Evolutionary conservation across 371 early-diverging fungal genomes (phyloP).

Genomic region (Mortierella sp.): DNA sequence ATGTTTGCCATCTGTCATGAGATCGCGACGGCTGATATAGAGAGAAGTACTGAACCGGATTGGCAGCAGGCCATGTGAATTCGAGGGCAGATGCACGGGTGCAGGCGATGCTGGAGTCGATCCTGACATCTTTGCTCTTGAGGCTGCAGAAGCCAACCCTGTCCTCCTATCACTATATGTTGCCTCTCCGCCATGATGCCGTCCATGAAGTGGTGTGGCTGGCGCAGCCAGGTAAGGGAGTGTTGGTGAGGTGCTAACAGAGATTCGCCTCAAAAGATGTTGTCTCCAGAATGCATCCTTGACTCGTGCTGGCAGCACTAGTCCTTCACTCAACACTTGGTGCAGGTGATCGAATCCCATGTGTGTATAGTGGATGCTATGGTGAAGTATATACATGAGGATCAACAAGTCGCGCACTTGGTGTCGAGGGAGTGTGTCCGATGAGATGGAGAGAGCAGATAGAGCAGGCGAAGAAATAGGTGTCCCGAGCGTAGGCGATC

Average conservation of each 20-base stretch:
- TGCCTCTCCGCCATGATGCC: slow-evolving; percentile 28
- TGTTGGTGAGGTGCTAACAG: slow-evolving; percentile 32
- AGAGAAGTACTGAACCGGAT: slow-evolving; percentile 55
- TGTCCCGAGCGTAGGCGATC: slow-evolving; percentile 29
- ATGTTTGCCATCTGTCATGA: slow-evolving; percentile 53
- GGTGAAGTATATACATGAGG: slow-evolving; percentile 48
- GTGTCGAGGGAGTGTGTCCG: slow-evolving; percentile 45
- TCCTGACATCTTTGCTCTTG: slow-evolving; percentile 15
- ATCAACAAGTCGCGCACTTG: slow-evolving; percentile 52
- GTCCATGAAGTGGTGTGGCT: slow-evolving; percentile 12
- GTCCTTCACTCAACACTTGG: slow-evolving; percentile 40
- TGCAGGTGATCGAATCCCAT: slow-evolving; percentile 48
- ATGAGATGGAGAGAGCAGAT: slow-evolving; percentile 38
- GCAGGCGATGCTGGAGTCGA: slow-evolving; percentile 13
- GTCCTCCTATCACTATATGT: slow-evolving; percentile 18
- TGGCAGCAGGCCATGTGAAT: slow-evolving; percentile 47
- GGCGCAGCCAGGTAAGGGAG: slow-evolving; percentile 20
- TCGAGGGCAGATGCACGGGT: slow-evolving; percentile 6
- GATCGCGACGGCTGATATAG: slow-evolving; percentile 48
- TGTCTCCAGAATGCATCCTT: slow-evolving; percentile 57
- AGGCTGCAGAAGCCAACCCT: background rate
- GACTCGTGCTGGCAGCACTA: slow-evolving; percentile 43
- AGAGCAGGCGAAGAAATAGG: slow-evolving; percentile 42
- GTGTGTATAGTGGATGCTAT: slow-evolving; percentile 53
- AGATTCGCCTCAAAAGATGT: slow-evolving; percentile 40